Evolutionary conservation across 23 red algal species (phyloP).

Genomic region (Gracilaria domingensis): DNA sequence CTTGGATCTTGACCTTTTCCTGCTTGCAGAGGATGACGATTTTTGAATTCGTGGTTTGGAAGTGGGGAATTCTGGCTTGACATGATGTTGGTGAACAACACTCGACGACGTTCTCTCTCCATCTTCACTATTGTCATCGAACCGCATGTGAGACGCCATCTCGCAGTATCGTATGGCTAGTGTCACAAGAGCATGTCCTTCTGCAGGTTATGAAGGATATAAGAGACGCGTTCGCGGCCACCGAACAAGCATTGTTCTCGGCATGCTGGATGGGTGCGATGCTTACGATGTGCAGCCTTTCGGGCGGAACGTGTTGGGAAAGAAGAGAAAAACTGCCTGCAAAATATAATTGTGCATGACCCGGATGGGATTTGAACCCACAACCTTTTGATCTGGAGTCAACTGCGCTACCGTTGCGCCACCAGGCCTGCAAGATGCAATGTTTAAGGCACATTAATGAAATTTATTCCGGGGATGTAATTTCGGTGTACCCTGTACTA

Average conservation of each 20-base stretch:
- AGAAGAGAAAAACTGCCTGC: no score
- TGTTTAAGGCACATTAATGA: no score
- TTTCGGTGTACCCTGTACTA: no score
- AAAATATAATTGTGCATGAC: slow-evolving; percentile 27
- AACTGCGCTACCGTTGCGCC: slow-evolving; percentile 84
- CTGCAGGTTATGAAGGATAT: background rate
- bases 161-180: no score
- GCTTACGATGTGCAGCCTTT: background rate
- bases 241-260: no score
- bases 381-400: slow-evolving; percentile 85
- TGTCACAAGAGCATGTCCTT: no score
- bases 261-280: no score
- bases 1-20: slow-evolving; percentile 1
- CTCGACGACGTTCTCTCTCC: background rate
- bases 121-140: slow-evolving; percentile 12
- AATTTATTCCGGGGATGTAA: no score
- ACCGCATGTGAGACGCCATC: slow-evolving; percentile 28
- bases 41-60: background rate
- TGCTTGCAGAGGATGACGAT: background rate
- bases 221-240: no score
- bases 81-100: background rate
- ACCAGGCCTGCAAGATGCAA: slow-evolving; percentile 53
- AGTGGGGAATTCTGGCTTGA: background rate
- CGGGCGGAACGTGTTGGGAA: no score
- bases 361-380: slow-evolving; percentile 85